These are phyloP conservation scores for Graphilbum fragrans DNA, from an alignment of 2,329 filamentous ascomycete species.

Conservation along the genomic window DNA sequence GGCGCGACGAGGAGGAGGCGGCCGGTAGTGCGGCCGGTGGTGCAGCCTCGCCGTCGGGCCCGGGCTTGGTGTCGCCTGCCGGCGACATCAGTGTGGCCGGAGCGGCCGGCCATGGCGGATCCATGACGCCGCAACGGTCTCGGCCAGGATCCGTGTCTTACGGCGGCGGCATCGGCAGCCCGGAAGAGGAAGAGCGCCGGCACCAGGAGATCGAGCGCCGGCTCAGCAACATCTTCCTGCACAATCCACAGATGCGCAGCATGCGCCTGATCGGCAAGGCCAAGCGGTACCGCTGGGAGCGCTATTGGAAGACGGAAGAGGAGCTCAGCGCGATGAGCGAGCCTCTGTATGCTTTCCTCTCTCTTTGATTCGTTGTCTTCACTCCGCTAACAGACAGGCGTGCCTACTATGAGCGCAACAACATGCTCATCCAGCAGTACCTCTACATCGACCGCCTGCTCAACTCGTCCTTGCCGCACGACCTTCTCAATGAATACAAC, in stretches of 20 bases:
- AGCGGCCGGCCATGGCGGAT: background rate
- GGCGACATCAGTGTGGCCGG: no score
- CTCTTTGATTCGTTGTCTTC: background rate
- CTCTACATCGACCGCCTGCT: slow-evolving; percentile 85
- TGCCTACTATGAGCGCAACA: slow-evolving; percentile 79
- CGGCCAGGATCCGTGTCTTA: background rate
- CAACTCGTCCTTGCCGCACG: slow-evolving; percentile 84
- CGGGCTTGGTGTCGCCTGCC: no score
- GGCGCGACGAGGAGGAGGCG: slow-evolving; percentile 12
- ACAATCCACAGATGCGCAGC: slow-evolving; percentile 63
- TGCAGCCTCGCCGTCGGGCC: background rate
- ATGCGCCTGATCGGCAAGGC: slow-evolving; percentile 81
- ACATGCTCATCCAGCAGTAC: slow-evolving; percentile 82
- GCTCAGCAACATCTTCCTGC: slow-evolving; percentile 44
- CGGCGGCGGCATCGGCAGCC: background rate
- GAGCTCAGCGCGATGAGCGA: slow-evolving; percentile 61
- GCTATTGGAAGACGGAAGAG: slow-evolving; percentile 73
- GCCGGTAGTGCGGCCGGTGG: background rate
- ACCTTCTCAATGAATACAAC: slow-evolving; percentile 82
- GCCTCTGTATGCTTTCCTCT: slow-evolving; percentile 36
- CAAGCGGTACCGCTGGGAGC: slow-evolving; percentile 77
- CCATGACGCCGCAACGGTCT: slow-evolving; percentile 1
- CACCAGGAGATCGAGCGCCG: slow-evolving; percentile 42
- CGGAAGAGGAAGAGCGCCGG: slow-evolving; percentile 26
- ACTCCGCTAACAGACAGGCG: slow-evolving; percentile 33